These are phyloP conservation scores for Trichosporon coremiiforme DNA, from an alignment of 1,284 basidiomycete genomes.

Conservation along the genomic window DNA sequence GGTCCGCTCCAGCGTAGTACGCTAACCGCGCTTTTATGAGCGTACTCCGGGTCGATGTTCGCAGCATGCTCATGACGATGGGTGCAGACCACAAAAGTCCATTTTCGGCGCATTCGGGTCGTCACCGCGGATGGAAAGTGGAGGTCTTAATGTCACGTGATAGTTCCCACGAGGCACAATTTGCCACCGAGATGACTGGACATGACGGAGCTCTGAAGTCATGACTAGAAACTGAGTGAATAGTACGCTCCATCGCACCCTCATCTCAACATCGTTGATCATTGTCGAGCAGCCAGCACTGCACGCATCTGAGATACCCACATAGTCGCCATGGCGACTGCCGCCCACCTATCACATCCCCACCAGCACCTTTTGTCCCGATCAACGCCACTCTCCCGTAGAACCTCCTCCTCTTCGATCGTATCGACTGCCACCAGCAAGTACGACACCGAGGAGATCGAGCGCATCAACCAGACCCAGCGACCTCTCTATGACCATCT, in stretches of 20 bases:
- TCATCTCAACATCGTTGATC: neutral
- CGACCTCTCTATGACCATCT: slow-evolving; percentile 6
- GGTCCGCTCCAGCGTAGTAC: neutral
- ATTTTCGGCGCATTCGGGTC: slow-evolving; percentile 6
- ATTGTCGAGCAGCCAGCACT: neutral
- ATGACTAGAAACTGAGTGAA: slow-evolving; percentile 12
- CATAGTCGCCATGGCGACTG: slow-evolving; percentile 10
- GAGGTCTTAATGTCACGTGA: slow-evolving; percentile 2
- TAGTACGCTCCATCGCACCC: slow-evolving; percentile 4
- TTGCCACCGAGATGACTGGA: slow-evolving; percentile 19
- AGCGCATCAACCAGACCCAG: slow-evolving; percentile 14
- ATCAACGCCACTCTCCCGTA: neutral
- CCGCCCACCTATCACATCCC: neutral
- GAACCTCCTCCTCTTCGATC: slow-evolving; percentile 2
- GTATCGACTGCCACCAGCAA: slow-evolving; percentile 7
- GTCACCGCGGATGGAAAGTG: neutral
- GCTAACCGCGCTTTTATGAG: slow-evolving; percentile 11
- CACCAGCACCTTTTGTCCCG: slow-evolving; percentile 1
- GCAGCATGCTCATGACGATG: slow-evolving; percentile 21
- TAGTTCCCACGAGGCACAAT: neutral
- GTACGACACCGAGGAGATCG: slow-evolving; percentile 11
- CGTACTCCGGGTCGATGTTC: slow-evolving; percentile 13
- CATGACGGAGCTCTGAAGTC: slow-evolving; percentile 10
- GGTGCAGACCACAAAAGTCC: slow-evolving; percentile 1
- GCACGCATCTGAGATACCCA: neutral